Evolutionary conservation across 1,284 basidiomycete genomes (phyloP), one percentile per base, ranked within the genome.

Genomic region (Papiliotrema fonsecae): DNA sequence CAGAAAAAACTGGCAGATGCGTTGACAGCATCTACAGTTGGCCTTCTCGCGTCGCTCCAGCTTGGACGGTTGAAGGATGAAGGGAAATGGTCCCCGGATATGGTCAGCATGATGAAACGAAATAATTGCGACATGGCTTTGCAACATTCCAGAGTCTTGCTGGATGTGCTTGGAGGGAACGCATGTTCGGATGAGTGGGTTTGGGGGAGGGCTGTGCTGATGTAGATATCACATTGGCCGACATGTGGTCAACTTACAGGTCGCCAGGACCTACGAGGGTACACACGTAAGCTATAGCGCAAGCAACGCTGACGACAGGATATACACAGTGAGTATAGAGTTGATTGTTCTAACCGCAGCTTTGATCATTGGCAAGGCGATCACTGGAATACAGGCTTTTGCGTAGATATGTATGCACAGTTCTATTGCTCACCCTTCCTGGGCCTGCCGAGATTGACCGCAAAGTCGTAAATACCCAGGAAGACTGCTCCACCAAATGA

Each of bases 1-100:
- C 94, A 97, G 74, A 94, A 94, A 81, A 98, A 97, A 75, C 79
- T 98, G 18, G 90, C 87, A 2, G 92, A 97, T 59, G 93, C 93
- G 14, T 84, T 87, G 57, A 88, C 86, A 1, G 90, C 94, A 62
- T 82, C 84, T 11, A 81, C 85, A 0, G 76, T 96, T 14, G 91
- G 90, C n/a, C 76, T 93, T 16, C 79, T 86, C 24, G 88, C 87
- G 7, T 84, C 83, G 47, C 62, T 79, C 24, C 77, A 93, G 75
- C 86, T 97, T 5, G 93, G 93, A 2, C 77, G 91, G 26, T 77
- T 96, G 55, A 97, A 97, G 77, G 94, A 97, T 58, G 67, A 77
- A 39, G 86, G 85, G 24, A 78, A 78, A 58, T 79, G 86, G 65
- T 82, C 85, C 19, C 87, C 94, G 2, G 92, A 97, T 73, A 94